Evolutionary conservation across 2,329 filamentous ascomycete genomes (phyloP).

Genomic region (Aspergillus alliaceus): DNA sequence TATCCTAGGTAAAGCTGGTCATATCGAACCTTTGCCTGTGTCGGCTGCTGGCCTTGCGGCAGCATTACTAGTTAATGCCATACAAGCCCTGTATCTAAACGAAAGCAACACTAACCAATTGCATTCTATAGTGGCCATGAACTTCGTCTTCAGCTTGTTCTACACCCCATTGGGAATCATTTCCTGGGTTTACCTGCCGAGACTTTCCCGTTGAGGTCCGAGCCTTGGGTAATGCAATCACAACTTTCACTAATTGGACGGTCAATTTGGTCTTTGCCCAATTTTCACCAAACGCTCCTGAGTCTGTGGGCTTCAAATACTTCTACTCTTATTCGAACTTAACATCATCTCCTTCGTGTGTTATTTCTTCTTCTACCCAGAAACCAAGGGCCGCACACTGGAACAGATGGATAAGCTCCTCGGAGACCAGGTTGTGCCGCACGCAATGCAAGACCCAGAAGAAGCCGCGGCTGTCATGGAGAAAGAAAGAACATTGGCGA

Average conservation of each 20-base stretch:
- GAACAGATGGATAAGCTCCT: constrained; percentile 32
- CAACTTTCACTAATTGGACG: constrained; percentile 46
- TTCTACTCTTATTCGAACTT: constrained; percentile 51
- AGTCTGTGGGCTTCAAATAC: constrained; percentile 46
- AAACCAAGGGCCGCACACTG: constrained; percentile 30
- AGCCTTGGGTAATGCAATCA: constrained; percentile 40
- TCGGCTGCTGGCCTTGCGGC: constrained; percentile 42
- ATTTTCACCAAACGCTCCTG: constrained; percentile 46
- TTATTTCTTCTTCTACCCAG: constrained; percentile 36
- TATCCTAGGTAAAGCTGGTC: constrained; percentile 47
- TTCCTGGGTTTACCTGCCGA: constrained; percentile 46
- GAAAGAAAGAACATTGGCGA: background rate
- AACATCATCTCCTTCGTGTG: constrained; percentile 42
- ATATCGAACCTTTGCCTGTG: constrained; percentile 48
- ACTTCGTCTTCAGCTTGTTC: constrained; percentile 47
- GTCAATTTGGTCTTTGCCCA: constrained; percentile 51
- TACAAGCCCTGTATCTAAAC: constrained; percentile 38
- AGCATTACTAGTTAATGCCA: constrained; percentile 40
- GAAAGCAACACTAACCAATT: constrained; percentile 35
- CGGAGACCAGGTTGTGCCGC: constrained; percentile 10
- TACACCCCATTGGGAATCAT: constrained; percentile 46
- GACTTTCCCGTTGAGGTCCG: constrained; percentile 45
- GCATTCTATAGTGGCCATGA: constrained; percentile 47
- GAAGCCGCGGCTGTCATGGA: constrained; percentile 1
- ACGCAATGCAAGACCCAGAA: background rate